Evolutionary conservation across 2,329 filamentous ascomycete genomes (phyloP).

Genomic region (Trichophyton equinum): DNA sequence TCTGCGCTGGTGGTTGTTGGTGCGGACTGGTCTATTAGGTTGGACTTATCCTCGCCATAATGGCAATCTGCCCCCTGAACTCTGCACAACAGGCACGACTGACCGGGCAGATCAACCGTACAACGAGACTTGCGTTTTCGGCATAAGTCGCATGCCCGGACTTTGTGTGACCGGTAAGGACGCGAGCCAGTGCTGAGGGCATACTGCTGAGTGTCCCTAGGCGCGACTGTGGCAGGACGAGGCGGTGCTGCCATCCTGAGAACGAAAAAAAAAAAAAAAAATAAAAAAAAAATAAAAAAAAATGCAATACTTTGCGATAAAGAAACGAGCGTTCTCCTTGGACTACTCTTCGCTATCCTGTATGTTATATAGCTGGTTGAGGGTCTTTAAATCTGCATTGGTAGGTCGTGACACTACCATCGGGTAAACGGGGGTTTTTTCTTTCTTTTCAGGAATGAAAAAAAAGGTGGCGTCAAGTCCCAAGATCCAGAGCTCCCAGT

Average conservation of each 20-base stretch:
- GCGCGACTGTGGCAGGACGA: neutral
- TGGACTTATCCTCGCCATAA: conserved; percentile 35
- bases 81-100: conserved; percentile 46
- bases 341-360: neutral
- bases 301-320: neutral
- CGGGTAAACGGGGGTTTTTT: neutral
- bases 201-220: conserved; percentile 7
- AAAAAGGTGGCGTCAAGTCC: neutral
- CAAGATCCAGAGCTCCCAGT: neutral
- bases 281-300: no score
- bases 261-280: neutral
- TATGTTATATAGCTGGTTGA: neutral
- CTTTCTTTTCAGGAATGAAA: neutral
- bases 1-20: conserved; percentile 14
- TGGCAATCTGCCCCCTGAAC: conserved; percentile 46
- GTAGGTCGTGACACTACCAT: neutral
- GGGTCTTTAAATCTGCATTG: neutral
- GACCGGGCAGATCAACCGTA: conserved; percentile 42
- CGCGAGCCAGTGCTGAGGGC: conserved; percentile 33
- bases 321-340: neutral
- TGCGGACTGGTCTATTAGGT: conserved; percentile 16
- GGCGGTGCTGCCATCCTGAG: conserved; percentile 5
- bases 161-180: conserved; percentile 50
- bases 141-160: conserved; percentile 49
- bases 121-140: conserved; percentile 50